Base-by-base conservation (phyloP, 164 flowering plant genomes). In the Vitis amurensis region DNA sequence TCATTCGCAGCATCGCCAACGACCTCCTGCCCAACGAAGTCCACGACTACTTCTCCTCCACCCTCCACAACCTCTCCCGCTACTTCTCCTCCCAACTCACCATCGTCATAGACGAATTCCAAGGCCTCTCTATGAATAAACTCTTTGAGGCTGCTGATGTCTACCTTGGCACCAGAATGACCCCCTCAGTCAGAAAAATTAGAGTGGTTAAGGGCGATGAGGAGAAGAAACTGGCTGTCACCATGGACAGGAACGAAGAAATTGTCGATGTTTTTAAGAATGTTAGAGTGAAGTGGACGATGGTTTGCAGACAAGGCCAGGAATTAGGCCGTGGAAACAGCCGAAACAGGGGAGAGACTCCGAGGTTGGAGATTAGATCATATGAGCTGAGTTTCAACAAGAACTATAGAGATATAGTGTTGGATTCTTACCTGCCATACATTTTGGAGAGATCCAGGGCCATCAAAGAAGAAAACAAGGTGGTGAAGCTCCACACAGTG, bases 21-120 rank as follows among this genome's bases (percentile, higher is more conserved):
- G 92, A 88, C 37, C 68, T 86, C 61, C 11, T 87, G 47, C 91
- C 91, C 16, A 61, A 65, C 10, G 11, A 79, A 6, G 9, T 86
- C 68, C 81, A 61, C 0, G 51, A 71, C 66, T 77, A 72, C 74
- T 4, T 83, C 64, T 64, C 55, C 63, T 71, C 82, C 6, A 17
- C 52, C 50, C 27, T 88, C 56, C 68, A 16, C 10, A 63, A 29
- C 29, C 14, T 84, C 64, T 64, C 74, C 74, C 50, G 27, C 44
- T 68, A 73, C 48, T 30, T 83, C 55, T 77, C 89, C 3, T 74
- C 85, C n/a, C 78, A 84, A 9, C 44, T 82, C 64, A 82, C 81
- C 55, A 59, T 82, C 58, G 72, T 87, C 64, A 61, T 84, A 50
- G 78, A 82, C 8, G 84, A 81, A 23, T 68, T 63, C 68, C 80